Evolutionary conservation across 495 filamentous ascomycete species (phyloP).

Genomic region (Talaromyces thailandensis): DNA sequence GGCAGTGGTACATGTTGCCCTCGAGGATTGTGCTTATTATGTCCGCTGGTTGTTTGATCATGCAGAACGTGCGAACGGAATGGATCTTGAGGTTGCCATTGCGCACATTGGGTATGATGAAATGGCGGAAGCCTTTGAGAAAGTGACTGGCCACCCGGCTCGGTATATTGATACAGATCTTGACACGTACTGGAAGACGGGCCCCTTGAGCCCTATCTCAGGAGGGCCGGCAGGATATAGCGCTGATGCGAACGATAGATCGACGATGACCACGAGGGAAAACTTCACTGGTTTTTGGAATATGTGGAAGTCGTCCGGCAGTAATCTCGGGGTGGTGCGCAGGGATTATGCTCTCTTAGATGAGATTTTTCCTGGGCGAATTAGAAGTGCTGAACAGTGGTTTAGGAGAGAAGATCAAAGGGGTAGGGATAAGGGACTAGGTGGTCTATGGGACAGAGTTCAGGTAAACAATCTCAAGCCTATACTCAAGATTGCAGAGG

Average conservation of each 20-base stretch:
- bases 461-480: background rate
- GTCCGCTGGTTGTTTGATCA: conserved; percentile 50
- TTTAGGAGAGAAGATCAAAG: conserved; percentile 13
- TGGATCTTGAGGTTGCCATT: conserved; percentile 43
- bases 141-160: conserved; percentile 44
- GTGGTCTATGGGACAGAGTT: background rate
- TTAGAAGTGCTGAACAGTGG: conserved; percentile 25
- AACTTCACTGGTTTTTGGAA: conserved; percentile 51
- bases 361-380: conserved; percentile 42
- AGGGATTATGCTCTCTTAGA: conserved; percentile 45
- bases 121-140: conserved; percentile 38
- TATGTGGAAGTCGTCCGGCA: conserved; percentile 18
- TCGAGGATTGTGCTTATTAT: conserved; percentile 46
- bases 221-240: conserved; percentile 26
- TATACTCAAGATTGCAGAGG: background rate
- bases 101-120: conserved; percentile 36
- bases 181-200: conserved; percentile 30
- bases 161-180: conserved; percentile 29
- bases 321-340: conserved; percentile 21
- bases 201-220: conserved; percentile 10
- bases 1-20: conserved; percentile 32
- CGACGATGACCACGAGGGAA: conserved; percentile 30
- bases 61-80: conserved; percentile 33
- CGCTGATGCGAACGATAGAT: conserved; percentile 26
- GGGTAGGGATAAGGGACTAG: conserved; percentile 3